These are phyloP conservation scores for Hericium coralloides DNA, from an alignment of 768 basidiomycete species.

Conservation along the genomic window DNA sequence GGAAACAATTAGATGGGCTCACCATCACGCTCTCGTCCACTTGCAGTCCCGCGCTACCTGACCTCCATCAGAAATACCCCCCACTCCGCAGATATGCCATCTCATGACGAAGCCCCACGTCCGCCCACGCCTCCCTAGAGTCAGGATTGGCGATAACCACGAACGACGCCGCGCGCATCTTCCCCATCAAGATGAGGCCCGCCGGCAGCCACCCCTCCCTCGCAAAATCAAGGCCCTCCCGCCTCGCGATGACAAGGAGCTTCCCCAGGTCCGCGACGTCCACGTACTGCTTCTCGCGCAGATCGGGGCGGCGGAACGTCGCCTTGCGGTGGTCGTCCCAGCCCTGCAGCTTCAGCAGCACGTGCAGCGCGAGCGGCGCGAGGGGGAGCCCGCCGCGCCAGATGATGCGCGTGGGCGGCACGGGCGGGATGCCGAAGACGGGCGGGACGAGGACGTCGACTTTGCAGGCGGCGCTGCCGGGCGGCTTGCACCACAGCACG, in stretches of 20 bases:
- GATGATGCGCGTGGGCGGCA: slow-evolving; percentile 10
- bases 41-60: too few relatives aligned
- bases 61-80: too few relatives aligned
- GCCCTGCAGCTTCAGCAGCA: slow-evolving; percentile 25
- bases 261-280: slow-evolving; percentile 35
- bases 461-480: slow-evolving; percentile 16
- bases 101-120: background rate
- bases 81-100: too few relatives aligned
- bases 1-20: too few relatives aligned
- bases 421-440: slow-evolving; percentile 17
- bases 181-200: background rate
- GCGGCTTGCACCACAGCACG: slow-evolving; percentile 29
- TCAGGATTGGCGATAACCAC: background rate
- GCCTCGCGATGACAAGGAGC: slow-evolving; percentile 27
- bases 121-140: background rate
- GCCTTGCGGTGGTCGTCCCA: slow-evolving; percentile 24
- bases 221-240: background rate
- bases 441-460: slow-evolving; percentile 26
- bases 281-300: slow-evolving; percentile 28
- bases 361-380: slow-evolving; percentile 21
- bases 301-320: slow-evolving; percentile 16
- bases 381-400: slow-evolving; percentile 15
- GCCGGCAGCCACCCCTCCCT: background rate
- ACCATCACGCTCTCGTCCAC: too few relatives aligned
- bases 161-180: background rate